Evolutionary conservation across 164 flowering plant species (phyloP).

Genomic region (Warburgia ugandensis): DNA sequence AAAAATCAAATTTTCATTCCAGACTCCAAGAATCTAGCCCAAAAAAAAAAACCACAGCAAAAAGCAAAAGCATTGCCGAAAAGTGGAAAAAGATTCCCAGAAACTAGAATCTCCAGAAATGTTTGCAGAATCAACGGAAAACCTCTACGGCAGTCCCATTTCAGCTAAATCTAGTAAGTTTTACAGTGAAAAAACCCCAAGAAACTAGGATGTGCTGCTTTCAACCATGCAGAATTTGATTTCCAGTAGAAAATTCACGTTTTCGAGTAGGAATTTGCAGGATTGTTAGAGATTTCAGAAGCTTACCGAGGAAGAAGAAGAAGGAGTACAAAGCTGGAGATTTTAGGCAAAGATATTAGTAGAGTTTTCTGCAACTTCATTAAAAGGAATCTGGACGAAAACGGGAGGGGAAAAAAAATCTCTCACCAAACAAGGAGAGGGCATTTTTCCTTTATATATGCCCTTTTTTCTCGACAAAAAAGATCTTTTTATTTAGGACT

Average conservation of each 20-base stretch:
- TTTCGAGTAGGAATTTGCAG: background rate
- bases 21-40: background rate
- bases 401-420: too few relatives aligned
- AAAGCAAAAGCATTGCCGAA: background rate
- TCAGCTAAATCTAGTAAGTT: background rate
- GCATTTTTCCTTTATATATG: too few relatives aligned
- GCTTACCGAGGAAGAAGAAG: background rate
- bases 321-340: background rate
- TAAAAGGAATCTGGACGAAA: background rate
- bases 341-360: background rate
- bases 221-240: background rate
- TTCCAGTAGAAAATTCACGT: background rate
- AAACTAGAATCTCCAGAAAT: background rate
- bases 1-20: background rate
- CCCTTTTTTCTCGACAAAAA: too few relatives aligned
- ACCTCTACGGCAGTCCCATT: background rate
- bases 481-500: too few relatives aligned
- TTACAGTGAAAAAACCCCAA: constrained; percentile 1
- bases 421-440: too few relatives aligned
- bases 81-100: background rate
- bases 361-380: background rate
- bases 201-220: background rate
- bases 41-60: too few relatives aligned
- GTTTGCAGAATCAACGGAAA: background rate
- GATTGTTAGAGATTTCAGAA: background rate